phyloP scores from a whole-genome alignment of 345 rosid species.

The Stellera chamaejasme region DNA sequence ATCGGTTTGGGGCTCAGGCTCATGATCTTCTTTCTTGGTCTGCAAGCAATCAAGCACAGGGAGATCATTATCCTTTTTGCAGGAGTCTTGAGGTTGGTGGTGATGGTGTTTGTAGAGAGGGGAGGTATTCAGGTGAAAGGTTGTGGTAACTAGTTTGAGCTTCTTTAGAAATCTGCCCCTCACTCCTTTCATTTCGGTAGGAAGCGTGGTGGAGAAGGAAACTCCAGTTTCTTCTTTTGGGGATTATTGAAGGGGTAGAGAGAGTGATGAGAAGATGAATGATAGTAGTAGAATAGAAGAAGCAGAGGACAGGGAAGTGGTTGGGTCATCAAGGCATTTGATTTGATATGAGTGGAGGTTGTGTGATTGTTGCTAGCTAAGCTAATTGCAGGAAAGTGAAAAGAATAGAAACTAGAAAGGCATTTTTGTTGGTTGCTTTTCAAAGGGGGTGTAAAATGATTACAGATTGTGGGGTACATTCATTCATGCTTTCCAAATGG shows the following conservation, averaged over 20 bases:
- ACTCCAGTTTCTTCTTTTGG: too few relatives aligned
- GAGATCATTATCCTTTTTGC: conserved; percentile 8
- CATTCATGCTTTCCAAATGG: conserved; percentile 4
- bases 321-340: conserved; percentile 8
- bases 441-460: conserved; percentile 20
- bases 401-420: background rate
- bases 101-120: conserved; percentile 11
- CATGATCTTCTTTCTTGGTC: conserved; percentile 19
- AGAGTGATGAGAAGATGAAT: background rate
- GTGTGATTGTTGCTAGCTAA: conserved; percentile 13
- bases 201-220: background rate
- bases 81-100: conserved; percentile 17
- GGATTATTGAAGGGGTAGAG: too few relatives aligned
- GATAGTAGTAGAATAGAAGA: background rate
- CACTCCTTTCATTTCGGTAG: conserved; percentile 43
- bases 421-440: conserved; percentile 22
- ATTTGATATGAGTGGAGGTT: background rate
- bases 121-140: conserved; percentile 26
- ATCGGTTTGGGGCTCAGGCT: conserved; percentile 9
- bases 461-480: conserved; percentile 15
- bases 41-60: conserved; percentile 3
- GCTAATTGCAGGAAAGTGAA: conserved; percentile 10
- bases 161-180: conserved; percentile 63
- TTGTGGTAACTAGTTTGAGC: conserved; percentile 37
- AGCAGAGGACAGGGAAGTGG: conserved; percentile 9